Conservation (phyloP, 805 yeast genomes). For the Danielozyma ontarioensis region DNA sequence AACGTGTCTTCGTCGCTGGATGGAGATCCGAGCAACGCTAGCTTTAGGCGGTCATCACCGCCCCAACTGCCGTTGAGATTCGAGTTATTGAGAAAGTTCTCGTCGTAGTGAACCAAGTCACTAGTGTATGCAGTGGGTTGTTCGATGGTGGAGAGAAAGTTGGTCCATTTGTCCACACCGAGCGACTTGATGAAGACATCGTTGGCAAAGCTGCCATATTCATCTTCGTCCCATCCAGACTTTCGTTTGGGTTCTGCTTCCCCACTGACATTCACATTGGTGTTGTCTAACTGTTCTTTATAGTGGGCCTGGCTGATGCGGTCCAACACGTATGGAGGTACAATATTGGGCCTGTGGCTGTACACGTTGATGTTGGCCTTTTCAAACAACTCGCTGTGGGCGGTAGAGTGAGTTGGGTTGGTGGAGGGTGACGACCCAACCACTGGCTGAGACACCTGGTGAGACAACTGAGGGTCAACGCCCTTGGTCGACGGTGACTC, state of each 20-base stretch:
- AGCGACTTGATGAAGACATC: conserved; percentile 33
- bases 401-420: no score
- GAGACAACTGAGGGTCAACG: neutral
- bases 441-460: neutral
- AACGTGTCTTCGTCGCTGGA: conserved; percentile 26
- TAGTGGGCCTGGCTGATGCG: conserved; percentile 40
- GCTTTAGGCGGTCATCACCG: conserved; percentile 60
- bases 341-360: conserved; percentile 29
- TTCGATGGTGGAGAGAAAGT: conserved; percentile 43
- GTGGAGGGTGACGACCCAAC: conserved; percentile 6
- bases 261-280: conserved; percentile 21
- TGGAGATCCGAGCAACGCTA: conserved; percentile 40
- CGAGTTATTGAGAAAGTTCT: conserved; percentile 29
- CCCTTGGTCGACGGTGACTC: neutral
- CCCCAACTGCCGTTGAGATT: conserved; percentile 55
- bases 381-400: no score
- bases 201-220: conserved; percentile 29
- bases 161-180: conserved; percentile 45
- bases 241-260: conserved; percentile 6
- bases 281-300: conserved; percentile 30
- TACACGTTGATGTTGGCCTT: conserved; percentile 25
- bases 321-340: conserved; percentile 65
- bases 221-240: conserved; percentile 20
- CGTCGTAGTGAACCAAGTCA: conserved; percentile 21
- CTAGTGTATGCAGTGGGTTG: conserved; percentile 36